A percentile compares a stretch with the other conserved stretches of the same genome.
Conservation (phyloP, 345 rosid genomes). For the Euphorbia tirucalli region DNA sequence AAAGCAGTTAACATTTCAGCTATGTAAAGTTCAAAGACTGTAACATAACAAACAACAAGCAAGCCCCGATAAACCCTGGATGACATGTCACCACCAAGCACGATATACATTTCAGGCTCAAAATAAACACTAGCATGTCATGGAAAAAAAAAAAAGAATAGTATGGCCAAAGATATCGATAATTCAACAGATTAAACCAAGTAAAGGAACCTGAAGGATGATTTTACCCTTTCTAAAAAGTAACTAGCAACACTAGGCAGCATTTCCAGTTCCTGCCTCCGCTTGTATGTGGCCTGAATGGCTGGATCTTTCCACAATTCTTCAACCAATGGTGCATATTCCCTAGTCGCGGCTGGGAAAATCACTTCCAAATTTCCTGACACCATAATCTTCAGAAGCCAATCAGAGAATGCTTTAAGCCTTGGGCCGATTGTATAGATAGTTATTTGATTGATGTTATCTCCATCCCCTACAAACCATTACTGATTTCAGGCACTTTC, state of each 20-base stretch:
- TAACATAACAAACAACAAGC: background rate
- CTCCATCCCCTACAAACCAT: slow-evolving; percentile 39
- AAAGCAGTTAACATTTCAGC: background rate
- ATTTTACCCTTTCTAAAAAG: slow-evolving; percentile 80
- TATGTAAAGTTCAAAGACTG: background rate
- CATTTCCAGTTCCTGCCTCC: slow-evolving; percentile 71
- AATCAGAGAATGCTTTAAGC: slow-evolving; percentile 86
- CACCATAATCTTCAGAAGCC: slow-evolving; percentile 93
- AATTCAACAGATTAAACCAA: background rate
- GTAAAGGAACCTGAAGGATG: slow-evolving; percentile 22
- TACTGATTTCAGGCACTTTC: slow-evolving; percentile 2
- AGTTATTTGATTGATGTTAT: slow-evolving; percentile 31
- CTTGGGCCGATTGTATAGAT: slow-evolving; percentile 73
- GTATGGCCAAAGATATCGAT: background rate
- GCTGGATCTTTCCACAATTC: slow-evolving; percentile 91
- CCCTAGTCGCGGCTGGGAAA: slow-evolving; percentile 95
- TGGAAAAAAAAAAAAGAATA: too few species aligned
- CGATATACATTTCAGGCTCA: too few species aligned
- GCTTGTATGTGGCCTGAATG: slow-evolving; percentile 71
- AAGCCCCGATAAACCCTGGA: background rate
- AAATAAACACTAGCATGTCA: too few species aligned
- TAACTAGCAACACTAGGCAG: slow-evolving; percentile 85
- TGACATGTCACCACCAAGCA: too few species aligned
- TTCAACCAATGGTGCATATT: slow-evolving; percentile 91
- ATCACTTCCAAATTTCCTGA: slow-evolving; percentile 79